phyloP scores from a whole-genome alignment of 805 yeast genomes.

The Brettanomyces anomalus region DNA sequence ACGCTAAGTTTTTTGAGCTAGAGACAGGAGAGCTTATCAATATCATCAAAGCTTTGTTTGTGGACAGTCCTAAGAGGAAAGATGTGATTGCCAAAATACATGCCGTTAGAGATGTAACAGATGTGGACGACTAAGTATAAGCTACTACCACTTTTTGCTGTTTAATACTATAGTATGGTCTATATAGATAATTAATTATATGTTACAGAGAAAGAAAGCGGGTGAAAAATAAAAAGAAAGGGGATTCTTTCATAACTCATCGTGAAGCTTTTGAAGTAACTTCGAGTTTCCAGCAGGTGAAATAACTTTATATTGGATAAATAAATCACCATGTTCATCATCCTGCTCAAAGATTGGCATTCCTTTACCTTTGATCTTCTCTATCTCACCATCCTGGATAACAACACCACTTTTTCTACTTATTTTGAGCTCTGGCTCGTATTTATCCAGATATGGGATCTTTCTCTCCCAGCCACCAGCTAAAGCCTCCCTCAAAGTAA shows the following conservation, averaged over 20 bases:
- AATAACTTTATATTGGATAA: slow-evolving; percentile 39
- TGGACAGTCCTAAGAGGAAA: slow-evolving; percentile 37
- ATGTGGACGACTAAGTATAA: not conserved
- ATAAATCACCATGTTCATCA: slow-evolving; percentile 46
- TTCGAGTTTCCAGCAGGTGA: slow-evolving; percentile 30
- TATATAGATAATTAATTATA: not conserved
- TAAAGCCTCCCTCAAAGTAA: slow-evolving; percentile 63
- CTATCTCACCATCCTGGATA: slow-evolving; percentile 62
- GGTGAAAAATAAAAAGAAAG: not conserved
- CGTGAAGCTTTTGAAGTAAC: slow-evolving; percentile 15
- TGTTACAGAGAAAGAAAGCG: not conserved
- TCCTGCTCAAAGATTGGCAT: slow-evolving; percentile 62
- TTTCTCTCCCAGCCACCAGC: slow-evolving; percentile 74
- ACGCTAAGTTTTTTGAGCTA: slow-evolving; percentile 42
- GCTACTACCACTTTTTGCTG: not conserved
- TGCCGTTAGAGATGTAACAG: slow-evolving; percentile 27
- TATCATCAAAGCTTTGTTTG: slow-evolving; percentile 34
- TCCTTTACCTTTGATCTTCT: slow-evolving; percentile 65
- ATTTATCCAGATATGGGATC: slow-evolving; percentile 58
- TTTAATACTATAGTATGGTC: not conserved
- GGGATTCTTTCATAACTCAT: slow-evolving; percentile 17
- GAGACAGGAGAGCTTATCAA: slow-evolving; percentile 36
- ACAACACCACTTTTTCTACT: slow-evolving; percentile 41
- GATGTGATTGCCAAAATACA: slow-evolving; percentile 36
- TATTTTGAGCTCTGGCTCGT: slow-evolving; percentile 36